Conservation (phyloP, 2,329 filamentous ascomycete genomes). For the Ophiobolus disseminans region DNA sequence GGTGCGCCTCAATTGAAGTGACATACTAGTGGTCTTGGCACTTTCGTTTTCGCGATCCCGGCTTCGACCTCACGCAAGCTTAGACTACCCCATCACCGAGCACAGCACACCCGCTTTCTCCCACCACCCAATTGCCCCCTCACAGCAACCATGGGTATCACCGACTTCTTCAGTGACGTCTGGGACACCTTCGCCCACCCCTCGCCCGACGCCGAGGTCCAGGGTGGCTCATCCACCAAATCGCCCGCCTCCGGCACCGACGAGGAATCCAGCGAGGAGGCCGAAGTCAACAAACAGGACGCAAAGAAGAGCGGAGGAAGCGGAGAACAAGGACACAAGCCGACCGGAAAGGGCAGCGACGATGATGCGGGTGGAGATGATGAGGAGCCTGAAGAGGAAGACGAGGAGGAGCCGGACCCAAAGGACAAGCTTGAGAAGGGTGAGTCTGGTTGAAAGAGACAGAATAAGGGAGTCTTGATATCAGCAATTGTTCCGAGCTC, state of each 20-base stretch:
- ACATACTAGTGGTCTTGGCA: conserved; percentile 24
- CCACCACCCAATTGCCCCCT: conserved; percentile 40
- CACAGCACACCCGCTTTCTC: conserved; percentile 27
- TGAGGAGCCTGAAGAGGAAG: conserved; percentile 78
- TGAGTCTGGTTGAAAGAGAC: conserved; percentile 60
- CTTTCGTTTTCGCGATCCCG: conserved; percentile 34
- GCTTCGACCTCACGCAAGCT: conserved; percentile 28
- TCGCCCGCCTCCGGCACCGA: conserved; percentile 52
- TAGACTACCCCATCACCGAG: conserved; percentile 27
- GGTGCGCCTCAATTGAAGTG: conserved; percentile 25
- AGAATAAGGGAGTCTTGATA: neutral
- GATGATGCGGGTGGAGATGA: conserved; percentile 69
- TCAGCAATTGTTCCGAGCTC: neutral
- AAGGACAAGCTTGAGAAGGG: conserved; percentile 92
- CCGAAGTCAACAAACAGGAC: conserved; percentile 53
- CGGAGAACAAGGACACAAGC: conserved; percentile 58
- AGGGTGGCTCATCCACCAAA: conserved; percentile 49
- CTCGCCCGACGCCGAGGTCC: conserved; percentile 53
- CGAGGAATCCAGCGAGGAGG: conserved; percentile 52
- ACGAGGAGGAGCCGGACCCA: conserved; percentile 81
- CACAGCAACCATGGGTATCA: conserved; percentile 63
- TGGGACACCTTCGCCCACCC: conserved; percentile 67
- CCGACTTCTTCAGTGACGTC: conserved; percentile 69
- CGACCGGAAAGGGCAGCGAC: conserved; percentile 45
- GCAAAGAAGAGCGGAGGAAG: conserved; percentile 49